Evolutionary conservation across 1,284 basidiomycete species (phyloP), one percentile per base, ranked within the genome.

Genomic region (Entoloma clypeatum): DNA sequence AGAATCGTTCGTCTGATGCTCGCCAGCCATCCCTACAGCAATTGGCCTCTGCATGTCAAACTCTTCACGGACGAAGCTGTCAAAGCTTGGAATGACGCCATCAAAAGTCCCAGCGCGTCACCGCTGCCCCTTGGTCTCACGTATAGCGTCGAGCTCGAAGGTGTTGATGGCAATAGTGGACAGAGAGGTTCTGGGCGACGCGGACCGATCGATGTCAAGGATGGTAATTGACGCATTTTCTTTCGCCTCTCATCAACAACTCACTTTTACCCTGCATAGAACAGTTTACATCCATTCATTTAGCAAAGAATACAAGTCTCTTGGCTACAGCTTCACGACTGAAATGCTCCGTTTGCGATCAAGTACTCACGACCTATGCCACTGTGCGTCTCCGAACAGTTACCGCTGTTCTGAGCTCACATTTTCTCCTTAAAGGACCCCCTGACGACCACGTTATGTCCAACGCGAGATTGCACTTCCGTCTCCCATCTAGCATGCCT

Each of bases 401-500:
- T 25, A 41, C 11, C 16, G 13, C 6, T 26, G 10, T 17, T 25
- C 16, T 17, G 38, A 7, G 23, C n/a, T 42, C 17, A 39, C 41
- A 41, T 22, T 22, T 33, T 10, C 14, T 26, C 40, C 1, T n/a
- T 33, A 23, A 56, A 87, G 84, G 69, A 82, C 37, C 74, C 79
- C 23, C 61, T 86, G 3, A 61, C 65, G 2, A 72, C 72, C 2
- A 50, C 62, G 6, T 53, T 75, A 4, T 74, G 72, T 52, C 75
- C 84, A 0, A 49, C 65, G n/a, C 29, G 58, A 2, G 48, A 52
- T 9, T 87, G 83, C 60, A 63, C 52, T 1, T 64, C 75, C 4
- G 59, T 79, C 2, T 75, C 80, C 2, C 91, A 94, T 59, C 63
- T 92, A 0, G 50, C 57, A 0, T 94, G 91, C 54, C 73, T 94